A percentile compares a stretch with the other conserved stretches of the same genome.
phyloP scores from a whole-genome alignment of 257 asterid genomes.

The Echium plantagineum region DNA sequence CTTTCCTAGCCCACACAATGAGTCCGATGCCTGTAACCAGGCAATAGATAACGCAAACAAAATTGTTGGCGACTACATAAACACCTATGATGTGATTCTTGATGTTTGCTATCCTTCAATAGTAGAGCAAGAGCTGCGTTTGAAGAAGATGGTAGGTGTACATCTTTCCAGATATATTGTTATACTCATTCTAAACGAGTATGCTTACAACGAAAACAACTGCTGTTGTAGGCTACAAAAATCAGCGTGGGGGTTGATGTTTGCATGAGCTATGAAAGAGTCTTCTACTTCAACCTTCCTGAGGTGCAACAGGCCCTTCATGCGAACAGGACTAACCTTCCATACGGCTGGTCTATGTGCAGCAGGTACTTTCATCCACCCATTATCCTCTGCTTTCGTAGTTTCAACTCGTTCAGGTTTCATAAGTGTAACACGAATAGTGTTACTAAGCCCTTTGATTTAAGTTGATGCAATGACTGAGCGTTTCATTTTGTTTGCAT shows the following conservation, averaged over 20 bases:
- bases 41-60: slow-evolving; percentile 53
- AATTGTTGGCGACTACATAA: slow-evolving; percentile 65
- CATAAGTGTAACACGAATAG: too few species aligned
- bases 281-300: slow-evolving; percentile 82
- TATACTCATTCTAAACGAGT: background rate
- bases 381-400: background rate
- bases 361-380: slow-evolving; percentile 35
- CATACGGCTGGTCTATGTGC: slow-evolving; percentile 79
- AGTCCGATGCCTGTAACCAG: slow-evolving; percentile 42
- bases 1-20: slow-evolving; percentile 63
- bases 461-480: background rate
- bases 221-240: slow-evolving; percentile 64
- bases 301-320: slow-evolving; percentile 93
- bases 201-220: background rate
- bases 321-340: slow-evolving; percentile 79
- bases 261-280: slow-evolving; percentile 76
- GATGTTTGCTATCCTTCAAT: slow-evolving; percentile 92
- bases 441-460: background rate
- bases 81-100: slow-evolving; percentile 76
- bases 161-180: background rate
- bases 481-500: background rate
- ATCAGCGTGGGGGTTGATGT: slow-evolving; percentile 76
- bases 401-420: background rate
- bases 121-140: slow-evolving; percentile 81
- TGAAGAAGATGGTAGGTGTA: slow-evolving; percentile 53